These are phyloP conservation scores for Fusarium nurragi DNA, from an alignment of 2,329 filamentous ascomycete genomes.

Conservation along the genomic window DNA sequence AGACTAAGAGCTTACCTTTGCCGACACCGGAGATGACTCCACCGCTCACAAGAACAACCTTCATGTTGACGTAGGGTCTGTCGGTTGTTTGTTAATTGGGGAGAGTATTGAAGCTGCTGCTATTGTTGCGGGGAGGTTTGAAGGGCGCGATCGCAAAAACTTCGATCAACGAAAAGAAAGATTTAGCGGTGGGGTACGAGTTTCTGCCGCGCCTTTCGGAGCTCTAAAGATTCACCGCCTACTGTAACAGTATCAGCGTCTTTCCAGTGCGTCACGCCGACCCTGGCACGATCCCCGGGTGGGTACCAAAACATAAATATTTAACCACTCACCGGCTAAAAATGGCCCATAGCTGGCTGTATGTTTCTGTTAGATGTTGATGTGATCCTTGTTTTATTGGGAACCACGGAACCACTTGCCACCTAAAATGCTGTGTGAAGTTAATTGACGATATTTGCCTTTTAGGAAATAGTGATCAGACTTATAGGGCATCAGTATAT, in stretches of 20 bases:
- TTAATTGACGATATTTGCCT: too few species aligned
- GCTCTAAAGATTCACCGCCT: neutral
- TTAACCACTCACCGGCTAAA: too few species aligned
- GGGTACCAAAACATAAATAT: too few species aligned
- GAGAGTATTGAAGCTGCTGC: neutral
- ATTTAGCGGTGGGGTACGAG: conserved; percentile 28
- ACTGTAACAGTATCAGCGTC: neutral
- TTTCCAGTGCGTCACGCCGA: neutral
- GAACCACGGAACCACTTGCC: too few species aligned
- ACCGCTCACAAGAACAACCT: conserved; percentile 36
- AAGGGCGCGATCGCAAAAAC: conserved; percentile 26
- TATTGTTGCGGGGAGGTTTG: conserved; percentile 14
- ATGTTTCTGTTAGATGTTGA: too few species aligned
- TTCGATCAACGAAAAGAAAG: conserved; percentile 15
- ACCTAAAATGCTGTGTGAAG: too few species aligned
- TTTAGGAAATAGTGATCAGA: too few species aligned
- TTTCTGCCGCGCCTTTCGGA: conserved; percentile 21
- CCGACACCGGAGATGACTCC: conserved; percentile 36
- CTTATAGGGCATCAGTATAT: too few species aligned
- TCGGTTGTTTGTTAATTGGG: conserved; percentile 5
- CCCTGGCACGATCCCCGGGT: too few species aligned
- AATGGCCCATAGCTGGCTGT: too few species aligned
- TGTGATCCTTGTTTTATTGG: too few species aligned
- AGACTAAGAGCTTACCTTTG: conserved; percentile 20
- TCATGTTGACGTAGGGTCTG: conserved; percentile 16